Evolutionary conservation across 495 filamentous ascomycete species (phyloP), one percentile per base, ranked within the genome.

Genomic region (Echria macrotheca): DNA sequence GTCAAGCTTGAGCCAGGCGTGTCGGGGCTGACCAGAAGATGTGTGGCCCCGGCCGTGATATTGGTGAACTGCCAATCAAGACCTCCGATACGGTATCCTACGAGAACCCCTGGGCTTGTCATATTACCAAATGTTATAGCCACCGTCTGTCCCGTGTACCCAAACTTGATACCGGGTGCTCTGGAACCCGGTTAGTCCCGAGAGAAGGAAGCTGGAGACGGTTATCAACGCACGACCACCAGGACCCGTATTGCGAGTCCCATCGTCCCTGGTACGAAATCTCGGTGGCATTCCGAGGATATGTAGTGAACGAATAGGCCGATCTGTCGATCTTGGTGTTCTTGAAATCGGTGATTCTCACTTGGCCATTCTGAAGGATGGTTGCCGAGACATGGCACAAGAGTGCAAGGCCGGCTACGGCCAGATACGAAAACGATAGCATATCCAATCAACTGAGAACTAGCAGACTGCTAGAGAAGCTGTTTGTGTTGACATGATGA

Each of bases 251-350:
- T 46, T 80, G 72, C 15, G 76, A 79, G 65, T 86, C 82, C 83
- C 82, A 86, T 36, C 82, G 71, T 3, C 83, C 83, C 56, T 84
- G 82, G 67, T 84, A 86, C 0, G 79, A 78, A n/a, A 86, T 69
- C 55, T 86, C 80, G 1, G 69, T 57, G 0, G 76, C 72, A 60
- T 80, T 70, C 1, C 78, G 69, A 4, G 64, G 65, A 54, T 84
- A 86, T 2, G 65, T 79, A 18, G 50, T 69, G 48, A 73, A 73
- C 0, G 63, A 51, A 33, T 67, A 66, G 17, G 48, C 47, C 3
- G 61, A 57, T 3, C 57, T 50, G 40, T 75, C 60, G 22, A 78
- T 63, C n/a, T 57, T 59, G 15, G 76, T 80, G 50, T 77, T 61
- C 5, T 68, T 69, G 39, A 74, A 76, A 47, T 71, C 54, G 3